A percentile compares a stretch with the other conserved stretches of the same genome.
Evolutionary conservation across 257 asterid genomes (phyloP).

Genomic region (Solanum bulbocastanum): DNA sequence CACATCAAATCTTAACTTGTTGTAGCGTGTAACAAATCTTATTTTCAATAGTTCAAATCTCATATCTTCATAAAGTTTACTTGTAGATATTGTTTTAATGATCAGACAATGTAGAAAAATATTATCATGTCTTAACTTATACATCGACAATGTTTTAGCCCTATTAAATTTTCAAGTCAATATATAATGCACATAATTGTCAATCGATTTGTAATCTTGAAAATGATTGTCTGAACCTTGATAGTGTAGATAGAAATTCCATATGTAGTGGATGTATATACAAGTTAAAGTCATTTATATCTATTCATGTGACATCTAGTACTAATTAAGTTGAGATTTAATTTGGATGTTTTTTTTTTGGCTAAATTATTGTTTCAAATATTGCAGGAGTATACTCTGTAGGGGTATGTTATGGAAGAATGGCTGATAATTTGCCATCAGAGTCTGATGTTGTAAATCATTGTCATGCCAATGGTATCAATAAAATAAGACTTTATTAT

Average conservation of each 20-base stretch:
- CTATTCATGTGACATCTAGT: neutral
- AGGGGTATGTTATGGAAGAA: slow-evolving; percentile 34
- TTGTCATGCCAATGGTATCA: slow-evolving; percentile 26
- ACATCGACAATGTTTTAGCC: too few species aligned
- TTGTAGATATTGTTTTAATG: neutral
- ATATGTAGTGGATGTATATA: neutral
- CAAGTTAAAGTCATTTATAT: neutral
- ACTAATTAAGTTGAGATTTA: neutral
- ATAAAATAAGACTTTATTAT: slow-evolving; percentile 29
- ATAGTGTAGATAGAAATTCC: neutral
- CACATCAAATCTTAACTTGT: neutral
- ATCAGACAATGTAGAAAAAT: neutral
- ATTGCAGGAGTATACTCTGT: slow-evolving; percentile 22
- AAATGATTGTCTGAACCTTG: neutral
- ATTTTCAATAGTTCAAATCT: neutral
- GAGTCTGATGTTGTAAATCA: slow-evolving; percentile 13
- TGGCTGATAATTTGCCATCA: slow-evolving; percentile 19
- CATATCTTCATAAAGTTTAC: neutral
- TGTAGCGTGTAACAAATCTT: neutral
- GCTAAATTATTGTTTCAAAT: neutral
- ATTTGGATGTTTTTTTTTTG: neutral
- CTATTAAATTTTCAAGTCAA: too few species aligned
- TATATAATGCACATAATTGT: too few species aligned
- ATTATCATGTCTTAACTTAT: neutral
- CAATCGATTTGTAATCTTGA: neutral